Conservation (phyloP, 768 basidiomycete species). For the Rhodotorula taiwanensis region DNA sequence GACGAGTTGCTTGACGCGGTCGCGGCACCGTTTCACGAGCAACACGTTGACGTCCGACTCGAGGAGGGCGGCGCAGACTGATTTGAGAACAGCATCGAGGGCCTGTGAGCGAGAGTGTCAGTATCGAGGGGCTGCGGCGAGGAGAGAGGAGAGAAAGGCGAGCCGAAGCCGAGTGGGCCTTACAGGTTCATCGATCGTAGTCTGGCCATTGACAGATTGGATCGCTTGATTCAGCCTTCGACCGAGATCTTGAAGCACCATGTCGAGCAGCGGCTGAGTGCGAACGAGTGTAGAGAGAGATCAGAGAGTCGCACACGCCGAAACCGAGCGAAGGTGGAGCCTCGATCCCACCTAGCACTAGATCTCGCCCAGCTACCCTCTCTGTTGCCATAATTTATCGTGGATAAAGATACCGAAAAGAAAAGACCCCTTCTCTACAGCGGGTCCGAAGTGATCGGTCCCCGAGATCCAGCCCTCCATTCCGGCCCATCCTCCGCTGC, state of each 20-base stretch:
- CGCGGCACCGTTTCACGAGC: slow-evolving; percentile 74
- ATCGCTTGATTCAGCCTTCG: slow-evolving; percentile 88
- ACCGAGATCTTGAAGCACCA: slow-evolving; percentile 96
- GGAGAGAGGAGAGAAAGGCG: neutral
- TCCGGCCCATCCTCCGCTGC: no score
- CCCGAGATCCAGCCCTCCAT: no score
- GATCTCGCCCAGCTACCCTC: no score
- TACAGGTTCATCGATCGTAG: slow-evolving; percentile 69
- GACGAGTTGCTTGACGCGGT: slow-evolving; percentile 84
- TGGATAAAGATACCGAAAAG: no score
- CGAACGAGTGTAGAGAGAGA: no score
- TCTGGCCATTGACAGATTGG: slow-evolving; percentile 74
- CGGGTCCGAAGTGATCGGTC: no score
- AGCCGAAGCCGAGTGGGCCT: neutral
- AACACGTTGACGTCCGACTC: slow-evolving; percentile 99
- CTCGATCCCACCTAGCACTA: no score
- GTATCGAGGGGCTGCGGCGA: neutral
- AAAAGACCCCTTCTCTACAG: no score
- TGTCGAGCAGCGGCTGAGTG: no score
- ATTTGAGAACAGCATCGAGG: slow-evolving; percentile 87
- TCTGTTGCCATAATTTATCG: no score
- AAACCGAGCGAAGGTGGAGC: no score
- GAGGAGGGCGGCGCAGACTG: slow-evolving; percentile 84
- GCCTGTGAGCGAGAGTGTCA: slow-evolving; percentile 52
- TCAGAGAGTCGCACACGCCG: no score